phyloP scores from a whole-genome alignment of 805 yeast species.

The Komagataella pseudopastoris region DNA sequence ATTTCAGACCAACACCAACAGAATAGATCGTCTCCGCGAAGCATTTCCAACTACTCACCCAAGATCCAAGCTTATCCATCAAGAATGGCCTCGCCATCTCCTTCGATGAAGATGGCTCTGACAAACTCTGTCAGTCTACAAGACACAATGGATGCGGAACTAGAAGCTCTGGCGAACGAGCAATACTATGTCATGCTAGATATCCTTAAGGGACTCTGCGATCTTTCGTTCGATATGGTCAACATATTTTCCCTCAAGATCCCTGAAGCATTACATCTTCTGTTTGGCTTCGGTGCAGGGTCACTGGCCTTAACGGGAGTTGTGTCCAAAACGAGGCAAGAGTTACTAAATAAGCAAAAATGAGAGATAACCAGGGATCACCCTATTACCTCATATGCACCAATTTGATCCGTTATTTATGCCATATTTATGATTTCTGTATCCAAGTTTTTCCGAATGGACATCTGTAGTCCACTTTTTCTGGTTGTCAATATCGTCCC shows the following conservation, averaged over 20 bases:
- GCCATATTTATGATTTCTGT: neutral
- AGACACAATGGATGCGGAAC: slow-evolving; percentile 9
- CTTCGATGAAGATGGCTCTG: slow-evolving; percentile 2
- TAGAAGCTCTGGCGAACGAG: slow-evolving; percentile 20
- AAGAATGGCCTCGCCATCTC: neutral
- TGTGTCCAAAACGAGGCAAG: slow-evolving; percentile 2
- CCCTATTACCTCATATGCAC: neutral
- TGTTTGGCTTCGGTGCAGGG: slow-evolving; percentile 20
- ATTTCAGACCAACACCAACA: neutral
- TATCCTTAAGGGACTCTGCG: slow-evolving; percentile 27
- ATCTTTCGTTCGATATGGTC: slow-evolving; percentile 32
- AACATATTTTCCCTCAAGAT: slow-evolving; percentile 27
- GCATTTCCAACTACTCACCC: slow-evolving; percentile 1
- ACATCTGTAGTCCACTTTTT: neutral
- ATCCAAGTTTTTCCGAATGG: neutral
- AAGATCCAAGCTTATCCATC: neutral
- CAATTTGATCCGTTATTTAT: neutral
- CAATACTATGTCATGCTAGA: slow-evolving; percentile 24
- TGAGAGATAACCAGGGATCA: neutral
- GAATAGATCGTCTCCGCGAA: neutral
- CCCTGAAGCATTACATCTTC: slow-evolving; percentile 13
- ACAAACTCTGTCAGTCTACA: neutral
- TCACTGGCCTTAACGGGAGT: slow-evolving; percentile 12
- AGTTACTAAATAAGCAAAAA: neutral
- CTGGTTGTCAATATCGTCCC: neutral